Base-by-base conservation (phyloP, 2,329 filamentous ascomycete genomes). In the Sordariomycetes sp. region DNA sequence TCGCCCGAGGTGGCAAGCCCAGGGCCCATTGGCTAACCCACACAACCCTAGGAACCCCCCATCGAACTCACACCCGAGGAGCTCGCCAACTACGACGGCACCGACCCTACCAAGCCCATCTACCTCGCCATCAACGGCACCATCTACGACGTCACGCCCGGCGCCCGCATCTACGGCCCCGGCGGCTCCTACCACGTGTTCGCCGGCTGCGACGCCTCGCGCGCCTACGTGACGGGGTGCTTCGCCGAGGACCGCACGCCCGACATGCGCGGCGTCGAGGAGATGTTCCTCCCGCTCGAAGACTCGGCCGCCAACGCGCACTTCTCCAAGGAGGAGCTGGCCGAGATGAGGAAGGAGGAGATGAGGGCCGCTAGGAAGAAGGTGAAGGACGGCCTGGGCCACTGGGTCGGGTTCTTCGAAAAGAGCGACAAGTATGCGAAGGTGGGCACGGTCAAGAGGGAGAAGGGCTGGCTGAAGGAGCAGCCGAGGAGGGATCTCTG, bases 201-300 rank as follows among this genome's bases (percentile, higher is more conserved):
- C 71, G 83, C 91, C 0, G 94, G 93, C 61, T 80, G 80, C 61
- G 94, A 99, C 72, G 92, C 93, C 37, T 85, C 88, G 16, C 87
- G 94, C 54, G 90, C 87, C 22, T 99, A 91, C 71, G 85, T 99
- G 11, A 97, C 94, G 2, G 90, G 90, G 20, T 99, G 94, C 72
- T 99, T 99, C 74, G 76, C 82, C 46, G 87, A 90, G 62, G 94
- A 99, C 76, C 77, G 86, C 35, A 94, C 86, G 1, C 80, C 88
- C 3, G 94, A 99, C 74, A 75, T 97, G 70, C 82, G 89, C 61
- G 94, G 94, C 53, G 87, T 90, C 4, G 94, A 97, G 74, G 81
- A 86, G 62, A 94, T 95, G 82, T 97, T 84, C 72, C 69, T 93
- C 10, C 84, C 84, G 1, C 65, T 83, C 37, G 83, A 87, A 68